Conservation (phyloP, 352 stramenopile species). For the Pythium apleroticum region DNA sequence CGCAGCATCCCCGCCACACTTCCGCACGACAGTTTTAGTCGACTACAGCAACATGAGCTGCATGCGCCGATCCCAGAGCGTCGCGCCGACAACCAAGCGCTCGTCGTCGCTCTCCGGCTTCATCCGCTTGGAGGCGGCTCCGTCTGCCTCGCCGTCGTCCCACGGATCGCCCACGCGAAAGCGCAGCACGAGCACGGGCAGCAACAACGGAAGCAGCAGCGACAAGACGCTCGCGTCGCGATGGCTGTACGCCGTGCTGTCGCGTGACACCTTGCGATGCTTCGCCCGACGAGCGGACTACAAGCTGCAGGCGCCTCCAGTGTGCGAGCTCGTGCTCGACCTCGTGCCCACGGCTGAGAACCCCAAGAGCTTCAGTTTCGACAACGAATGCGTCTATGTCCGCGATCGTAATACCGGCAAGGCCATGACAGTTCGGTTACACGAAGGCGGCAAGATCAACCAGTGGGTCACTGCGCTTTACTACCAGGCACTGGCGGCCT, state of each 20-base stretch:
- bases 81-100: constrained; percentile 21
- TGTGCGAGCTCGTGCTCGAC: constrained; percentile 26
- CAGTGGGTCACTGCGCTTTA: constrained; percentile 35
- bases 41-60: constrained; percentile 22
- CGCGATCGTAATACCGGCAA: constrained; percentile 19
- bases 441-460: constrained; percentile 32
- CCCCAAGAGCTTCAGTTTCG: constrained; percentile 30
- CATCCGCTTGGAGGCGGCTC: constrained; percentile 24
- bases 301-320: constrained; percentile 30
- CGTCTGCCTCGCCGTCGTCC: constrained; percentile 2
- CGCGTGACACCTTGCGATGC: constrained; percentile 24
- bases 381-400: constrained; percentile 32
- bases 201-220: constrained; percentile 16
- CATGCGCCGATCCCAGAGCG: constrained; percentile 28
- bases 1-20: constrained; percentile 6
- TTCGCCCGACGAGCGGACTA: constrained; percentile 29
- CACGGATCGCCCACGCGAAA: constrained; percentile 22
- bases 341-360: constrained; percentile 21
- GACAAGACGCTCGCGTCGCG: constrained; percentile 18
- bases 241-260: constrained; percentile 34
- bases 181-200: constrained; percentile 26
- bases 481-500: constrained; percentile 25
- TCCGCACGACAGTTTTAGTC: background rate
- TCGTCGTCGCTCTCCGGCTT: constrained; percentile 29
- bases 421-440: constrained; percentile 27